Evolutionary conservation across 2,329 filamentous ascomycete genomes (phyloP).

Genomic region (Nigrospora oryzae): DNA sequence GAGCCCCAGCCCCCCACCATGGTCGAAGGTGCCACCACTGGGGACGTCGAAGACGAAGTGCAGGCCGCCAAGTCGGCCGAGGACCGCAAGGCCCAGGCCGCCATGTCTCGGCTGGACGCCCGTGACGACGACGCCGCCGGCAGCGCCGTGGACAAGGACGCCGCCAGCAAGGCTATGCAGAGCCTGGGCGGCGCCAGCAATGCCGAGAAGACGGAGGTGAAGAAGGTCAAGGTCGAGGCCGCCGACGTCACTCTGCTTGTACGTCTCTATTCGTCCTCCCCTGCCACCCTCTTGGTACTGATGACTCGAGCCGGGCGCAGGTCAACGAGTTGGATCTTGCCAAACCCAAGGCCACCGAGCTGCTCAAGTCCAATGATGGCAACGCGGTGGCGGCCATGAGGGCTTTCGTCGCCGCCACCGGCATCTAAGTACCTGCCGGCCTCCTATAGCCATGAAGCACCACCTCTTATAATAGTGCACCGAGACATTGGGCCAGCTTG

Average conservation of each 20-base stretch:
- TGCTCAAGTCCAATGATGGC: constrained; percentile 65
- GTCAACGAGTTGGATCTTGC: constrained; percentile 64
- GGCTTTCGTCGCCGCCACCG: constrained; percentile 33
- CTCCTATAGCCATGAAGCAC: background rate
- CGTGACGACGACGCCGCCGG: constrained; percentile 34
- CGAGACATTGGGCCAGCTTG: no score
- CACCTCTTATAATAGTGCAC: no score
- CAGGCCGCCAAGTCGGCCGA: constrained; percentile 56
- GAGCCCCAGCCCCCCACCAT: constrained; percentile 49
- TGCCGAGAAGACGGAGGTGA: constrained; percentile 35
- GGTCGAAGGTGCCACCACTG: constrained; percentile 51
- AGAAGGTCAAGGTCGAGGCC: constrained; percentile 65
- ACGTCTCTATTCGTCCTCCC: constrained; percentile 20
- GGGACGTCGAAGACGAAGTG: constrained; percentile 50
- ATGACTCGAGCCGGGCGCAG: constrained; percentile 22
- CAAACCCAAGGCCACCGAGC: constrained; percentile 65
- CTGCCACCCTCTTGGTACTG: background rate
- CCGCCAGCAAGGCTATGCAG: constrained; percentile 65
- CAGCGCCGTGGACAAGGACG: constrained; percentile 57
- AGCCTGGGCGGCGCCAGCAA: constrained; percentile 36
- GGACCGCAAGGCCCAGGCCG: constrained; percentile 68
- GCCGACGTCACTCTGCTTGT: constrained; percentile 65
- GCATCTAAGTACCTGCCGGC: constrained; percentile 2
- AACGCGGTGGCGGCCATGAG: constrained; percentile 59
- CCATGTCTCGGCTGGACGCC: constrained; percentile 61